phyloP scores from a whole-genome alignment of 371 early-diverging fungal species.

The Rhizopus delemar region DNA sequence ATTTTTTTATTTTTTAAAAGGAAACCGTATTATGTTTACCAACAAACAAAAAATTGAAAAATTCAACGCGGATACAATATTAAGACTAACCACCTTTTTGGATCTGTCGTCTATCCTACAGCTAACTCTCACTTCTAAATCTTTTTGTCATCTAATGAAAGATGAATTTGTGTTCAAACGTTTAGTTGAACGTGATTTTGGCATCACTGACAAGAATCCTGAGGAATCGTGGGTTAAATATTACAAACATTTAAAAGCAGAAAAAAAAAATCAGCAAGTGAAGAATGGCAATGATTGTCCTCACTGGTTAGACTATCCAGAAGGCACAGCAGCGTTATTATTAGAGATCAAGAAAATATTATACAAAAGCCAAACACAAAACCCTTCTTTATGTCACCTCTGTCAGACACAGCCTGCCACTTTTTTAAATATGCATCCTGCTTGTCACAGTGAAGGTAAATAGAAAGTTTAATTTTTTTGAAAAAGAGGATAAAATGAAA shows the following conservation, averaged over 20 bases:
- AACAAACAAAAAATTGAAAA: conserved; percentile 10
- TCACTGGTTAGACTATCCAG: conserved; percentile 8
- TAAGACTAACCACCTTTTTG: conserved; percentile 13
- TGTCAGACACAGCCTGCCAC: conserved; percentile 26
- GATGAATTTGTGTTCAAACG: conserved; percentile 36
- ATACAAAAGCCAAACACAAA: conserved; percentile 12
- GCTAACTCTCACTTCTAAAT: conserved; percentile 22
- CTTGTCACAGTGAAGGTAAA: conserved; percentile 30
- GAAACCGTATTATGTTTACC: too few species aligned
- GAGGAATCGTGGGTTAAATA: conserved; percentile 28
- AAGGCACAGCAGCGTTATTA: conserved; percentile 10
- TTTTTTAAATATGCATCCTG: conserved; percentile 28
- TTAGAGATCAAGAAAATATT: conserved; percentile 32
- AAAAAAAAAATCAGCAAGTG: background rate
- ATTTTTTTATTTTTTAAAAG: too few species aligned
- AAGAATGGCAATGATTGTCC: conserved; percentile 9
- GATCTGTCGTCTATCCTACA: conserved; percentile 27
- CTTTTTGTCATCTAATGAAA: conserved; percentile 20
- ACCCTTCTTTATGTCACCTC: conserved; percentile 26
- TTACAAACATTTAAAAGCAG: conserved; percentile 18
- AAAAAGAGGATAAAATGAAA: background rate
- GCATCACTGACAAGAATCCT: conserved; percentile 31
- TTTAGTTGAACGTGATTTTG: conserved; percentile 37
- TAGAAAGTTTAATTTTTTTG: background rate
- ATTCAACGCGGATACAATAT: conserved; percentile 33